These are phyloP conservation scores for Dendrocalamus sinicus DNA, from an alignment of 176 grass and related monocot species.

Conservation along the genomic window DNA sequence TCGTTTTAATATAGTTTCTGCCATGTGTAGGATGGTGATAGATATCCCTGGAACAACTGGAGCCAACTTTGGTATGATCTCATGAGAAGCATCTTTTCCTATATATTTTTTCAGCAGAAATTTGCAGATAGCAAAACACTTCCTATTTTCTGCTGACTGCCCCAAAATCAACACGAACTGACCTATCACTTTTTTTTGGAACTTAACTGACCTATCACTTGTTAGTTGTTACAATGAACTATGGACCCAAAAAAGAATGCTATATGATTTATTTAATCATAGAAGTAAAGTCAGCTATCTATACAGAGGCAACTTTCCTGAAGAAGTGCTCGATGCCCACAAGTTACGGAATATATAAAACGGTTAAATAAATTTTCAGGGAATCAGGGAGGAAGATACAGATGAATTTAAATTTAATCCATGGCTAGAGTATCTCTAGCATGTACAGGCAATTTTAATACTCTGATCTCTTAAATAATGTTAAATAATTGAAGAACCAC, in stretches of 20 bases:
- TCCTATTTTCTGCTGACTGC: not conserved
- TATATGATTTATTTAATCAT: not conserved
- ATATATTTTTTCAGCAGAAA: not conserved
- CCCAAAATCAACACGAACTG: not conserved
- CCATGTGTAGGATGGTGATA: conserved; percentile 57
- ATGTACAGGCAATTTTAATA: not conserved
- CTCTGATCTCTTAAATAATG: not conserved
- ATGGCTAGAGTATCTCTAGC: not conserved
- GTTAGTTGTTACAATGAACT: not conserved
- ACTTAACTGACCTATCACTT: not conserved
- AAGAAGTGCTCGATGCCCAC: not conserved
- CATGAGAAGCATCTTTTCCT: not conserved
- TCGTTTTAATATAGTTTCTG: conserved; percentile 15
- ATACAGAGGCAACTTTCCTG: not conserved
- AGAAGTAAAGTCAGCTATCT: not conserved
- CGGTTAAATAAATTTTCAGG: not conserved
- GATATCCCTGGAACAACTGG: conserved; percentile 71
- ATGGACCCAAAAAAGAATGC: not conserved
- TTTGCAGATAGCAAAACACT: not conserved
- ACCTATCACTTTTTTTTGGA: no score
- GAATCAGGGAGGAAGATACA: not conserved
- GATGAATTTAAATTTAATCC: not conserved
- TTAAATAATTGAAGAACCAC: not conserved
- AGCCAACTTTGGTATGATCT: conserved; percentile 59
- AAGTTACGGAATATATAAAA: not conserved